phyloP scores from a whole-genome alignment of 139 green algal species.

The Chlorella ohadii region DNA sequence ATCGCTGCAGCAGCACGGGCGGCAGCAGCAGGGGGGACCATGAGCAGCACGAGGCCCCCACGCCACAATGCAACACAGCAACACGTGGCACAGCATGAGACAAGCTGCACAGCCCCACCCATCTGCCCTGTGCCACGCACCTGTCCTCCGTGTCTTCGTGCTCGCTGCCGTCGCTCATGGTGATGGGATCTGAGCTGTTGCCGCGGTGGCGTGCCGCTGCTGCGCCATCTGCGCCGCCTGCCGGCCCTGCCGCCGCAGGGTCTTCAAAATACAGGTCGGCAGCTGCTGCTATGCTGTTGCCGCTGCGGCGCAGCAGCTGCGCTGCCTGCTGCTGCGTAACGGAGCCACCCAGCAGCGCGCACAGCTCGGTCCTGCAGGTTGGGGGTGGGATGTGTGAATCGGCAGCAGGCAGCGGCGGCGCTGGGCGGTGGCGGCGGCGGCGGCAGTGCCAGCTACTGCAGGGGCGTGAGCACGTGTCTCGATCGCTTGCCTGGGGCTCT shows the following conservation, averaged over 20 bases:
- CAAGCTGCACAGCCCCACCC: too few species aligned
- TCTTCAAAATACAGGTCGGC: slow-evolving; percentile 36
- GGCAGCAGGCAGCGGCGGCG: background rate
- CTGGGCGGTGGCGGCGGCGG: background rate
- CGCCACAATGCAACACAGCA: background rate
- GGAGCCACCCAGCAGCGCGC: background rate
- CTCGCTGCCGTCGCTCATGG: slow-evolving; percentile 15
- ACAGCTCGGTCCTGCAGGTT: background rate
- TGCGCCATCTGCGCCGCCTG: background rate
- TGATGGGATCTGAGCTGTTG: slow-evolving; percentile 3
- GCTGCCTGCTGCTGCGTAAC: background rate
- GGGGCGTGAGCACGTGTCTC: background rate
- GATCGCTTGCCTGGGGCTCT: background rate
- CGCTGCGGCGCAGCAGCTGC: slow-evolving; percentile 14
- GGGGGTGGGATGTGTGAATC: background rate
- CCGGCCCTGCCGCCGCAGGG: background rate
- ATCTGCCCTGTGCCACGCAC: too few species aligned
- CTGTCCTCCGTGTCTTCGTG: background rate
- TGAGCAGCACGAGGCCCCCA: background rate
- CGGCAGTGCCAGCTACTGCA: background rate
- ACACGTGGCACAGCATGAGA: background rate
- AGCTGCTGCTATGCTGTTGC: slow-evolving; percentile 19
- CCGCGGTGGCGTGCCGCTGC: background rate
- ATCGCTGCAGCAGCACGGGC: background rate
- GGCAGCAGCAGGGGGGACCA: background rate